Evolutionary conservation across 1,139 yeast species (phyloP).

Genomic region (Pichia sp.): DNA sequence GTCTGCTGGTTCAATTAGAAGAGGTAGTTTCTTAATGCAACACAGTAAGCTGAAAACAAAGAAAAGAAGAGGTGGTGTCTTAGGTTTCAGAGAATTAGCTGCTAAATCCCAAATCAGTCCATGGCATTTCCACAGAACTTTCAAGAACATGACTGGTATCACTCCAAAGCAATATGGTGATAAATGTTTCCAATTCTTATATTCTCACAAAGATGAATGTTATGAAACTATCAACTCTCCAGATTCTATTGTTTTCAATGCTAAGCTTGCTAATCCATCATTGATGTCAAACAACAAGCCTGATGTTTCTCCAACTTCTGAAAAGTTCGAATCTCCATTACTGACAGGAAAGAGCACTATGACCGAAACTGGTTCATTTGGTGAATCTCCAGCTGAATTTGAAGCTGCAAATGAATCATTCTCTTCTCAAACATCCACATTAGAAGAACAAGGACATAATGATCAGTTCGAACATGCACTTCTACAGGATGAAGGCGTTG

Average conservation of each 20-base stretch:
- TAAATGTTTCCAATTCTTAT: conserved; percentile 66
- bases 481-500: too few relatives aligned
- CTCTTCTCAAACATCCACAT: too few relatives aligned
- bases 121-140: conserved; percentile 94
- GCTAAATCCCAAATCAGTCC: conserved; percentile 81
- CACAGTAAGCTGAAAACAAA: conserved; percentile 40
- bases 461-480: too few relatives aligned
- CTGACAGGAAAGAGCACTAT: too few relatives aligned
- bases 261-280: conserved; percentile 33
- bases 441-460: too few relatives aligned
- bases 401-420: not conserved
- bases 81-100: conserved; percentile 87
- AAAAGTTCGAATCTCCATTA: too few relatives aligned
- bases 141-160: conserved; percentile 79
- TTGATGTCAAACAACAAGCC: conserved; percentile 17
- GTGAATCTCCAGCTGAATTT: not conserved
- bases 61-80: conserved; percentile 79
- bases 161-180: conserved; percentile 92
- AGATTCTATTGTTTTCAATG: conserved; percentile 29
- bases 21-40: conserved; percentile 14
- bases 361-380: too few relatives aligned
- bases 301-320: not conserved
- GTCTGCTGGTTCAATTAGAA: not conserved
- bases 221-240: conserved; percentile 1
- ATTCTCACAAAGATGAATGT: conserved; percentile 6